A percentile compares a stretch with the other conserved stretches of the same genome.
These are phyloP conservation scores for Thalia dealbata DNA, from an alignment of 176 grass and related monocot species.

Conservation along the genomic window DNA sequence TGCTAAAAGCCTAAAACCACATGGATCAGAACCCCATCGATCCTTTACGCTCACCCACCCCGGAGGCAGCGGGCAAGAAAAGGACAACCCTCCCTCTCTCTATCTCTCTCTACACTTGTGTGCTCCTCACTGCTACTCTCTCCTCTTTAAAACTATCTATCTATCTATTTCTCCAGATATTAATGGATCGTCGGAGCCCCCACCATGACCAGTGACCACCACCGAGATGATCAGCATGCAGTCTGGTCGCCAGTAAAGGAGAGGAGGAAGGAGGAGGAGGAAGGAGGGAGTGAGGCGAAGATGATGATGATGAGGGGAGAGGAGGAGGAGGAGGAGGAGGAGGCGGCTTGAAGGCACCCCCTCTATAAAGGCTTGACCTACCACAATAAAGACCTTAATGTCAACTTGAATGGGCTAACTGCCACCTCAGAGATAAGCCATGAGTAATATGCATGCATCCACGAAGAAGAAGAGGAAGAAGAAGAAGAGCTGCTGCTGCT, in stretches of 20 bases:
- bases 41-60: neutral
- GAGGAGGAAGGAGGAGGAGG: no score
- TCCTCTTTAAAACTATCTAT: neutral
- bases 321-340: neutral
- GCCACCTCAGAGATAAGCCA: neutral
- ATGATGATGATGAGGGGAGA: no score
- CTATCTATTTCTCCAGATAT: slow-evolving; percentile 16
- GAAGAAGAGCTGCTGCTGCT: no score
- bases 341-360: neutral
- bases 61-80: slow-evolving; percentile 4
- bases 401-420: slow-evolving; percentile 13
- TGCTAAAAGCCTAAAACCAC: slow-evolving; percentile 9
- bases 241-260: slow-evolving; percentile 23
- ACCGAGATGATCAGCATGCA: neutral
- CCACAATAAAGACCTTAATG: slow-evolving; percentile 15
- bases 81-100: neutral
- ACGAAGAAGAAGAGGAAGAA: neutral
- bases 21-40: slow-evolving; percentile 16
- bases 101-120: slow-evolving; percentile 4
- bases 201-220: neutral
- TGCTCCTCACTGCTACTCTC: slow-evolving; percentile 8
- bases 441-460: neutral
- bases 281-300: no score
- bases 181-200: neutral
- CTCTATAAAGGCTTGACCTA: slow-evolving; percentile 26